Percentiles rank a stretch among this genome's conserved stretches.
phyloP scores from a whole-genome alignment of 257 asterid species.

The Nicotiana attenuata region DNA sequence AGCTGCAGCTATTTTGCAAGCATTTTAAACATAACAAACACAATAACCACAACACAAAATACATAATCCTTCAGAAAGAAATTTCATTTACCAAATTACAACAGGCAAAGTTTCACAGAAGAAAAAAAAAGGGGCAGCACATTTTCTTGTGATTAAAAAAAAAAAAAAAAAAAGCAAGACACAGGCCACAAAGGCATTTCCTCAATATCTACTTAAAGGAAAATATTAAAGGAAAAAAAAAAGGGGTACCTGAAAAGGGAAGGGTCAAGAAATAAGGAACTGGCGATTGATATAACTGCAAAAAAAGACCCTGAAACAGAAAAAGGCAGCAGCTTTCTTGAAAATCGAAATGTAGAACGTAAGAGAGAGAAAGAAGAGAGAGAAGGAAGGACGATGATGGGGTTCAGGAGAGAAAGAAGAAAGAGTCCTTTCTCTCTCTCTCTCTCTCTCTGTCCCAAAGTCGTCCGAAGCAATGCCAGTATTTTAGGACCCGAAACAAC shows the following conservation, averaged over 20 bases:
- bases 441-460: slow-evolving; percentile 30
- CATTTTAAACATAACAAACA: background rate
- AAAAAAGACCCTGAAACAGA: slow-evolving; percentile 8
- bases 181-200: background rate
- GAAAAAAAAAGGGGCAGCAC: background rate
- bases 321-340: slow-evolving; percentile 25
- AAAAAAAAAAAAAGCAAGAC: background rate
- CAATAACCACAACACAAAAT: background rate
- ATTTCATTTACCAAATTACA: background rate
- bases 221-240: background rate
- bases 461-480: slow-evolving; percentile 34
- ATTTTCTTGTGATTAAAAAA: background rate
- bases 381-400: background rate
- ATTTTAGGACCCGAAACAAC: background rate
- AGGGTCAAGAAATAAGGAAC: slow-evolving; percentile 8
- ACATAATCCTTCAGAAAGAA: background rate
- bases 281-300: slow-evolving; percentile 18
- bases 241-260: slow-evolving; percentile 28
- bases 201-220: background rate
- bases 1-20: background rate
- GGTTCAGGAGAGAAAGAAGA: background rate
- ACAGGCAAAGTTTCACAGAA: background rate
- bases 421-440: slow-evolving; percentile 15
- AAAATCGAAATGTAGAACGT: slow-evolving; percentile 34
- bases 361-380: slow-evolving; percentile 16